Conservation (phyloP, 2,329 filamentous ascomycete species). For the Sclerotinia borealis region DNA sequence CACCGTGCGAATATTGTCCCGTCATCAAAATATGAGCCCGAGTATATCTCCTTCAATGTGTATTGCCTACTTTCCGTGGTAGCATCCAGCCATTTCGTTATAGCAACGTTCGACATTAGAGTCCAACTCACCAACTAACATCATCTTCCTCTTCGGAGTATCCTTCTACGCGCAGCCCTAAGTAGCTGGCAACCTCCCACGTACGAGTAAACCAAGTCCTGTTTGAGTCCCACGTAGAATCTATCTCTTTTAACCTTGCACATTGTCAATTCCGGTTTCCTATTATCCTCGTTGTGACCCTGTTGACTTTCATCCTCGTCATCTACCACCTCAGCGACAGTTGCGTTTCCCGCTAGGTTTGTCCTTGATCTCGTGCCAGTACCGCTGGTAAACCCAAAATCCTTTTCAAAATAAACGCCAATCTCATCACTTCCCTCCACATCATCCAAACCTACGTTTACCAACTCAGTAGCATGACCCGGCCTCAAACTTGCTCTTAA, state of each 20-base stretch:
- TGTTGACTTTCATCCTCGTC: neutral
- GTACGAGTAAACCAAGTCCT: constrained; percentile 10
- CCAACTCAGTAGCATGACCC: constrained; percentile 26
- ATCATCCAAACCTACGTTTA: constrained; percentile 16
- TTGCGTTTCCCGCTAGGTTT: neutral
- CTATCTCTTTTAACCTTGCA: constrained; percentile 29
- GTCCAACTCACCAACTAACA: neutral
- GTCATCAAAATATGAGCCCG: neutral
- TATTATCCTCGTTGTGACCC: neutral
- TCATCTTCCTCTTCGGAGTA: constrained; percentile 13
- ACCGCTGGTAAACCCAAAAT: constrained; percentile 18
- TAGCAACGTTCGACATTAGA: neutral
- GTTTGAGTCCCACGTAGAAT: constrained; percentile 15
- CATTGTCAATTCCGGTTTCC: constrained; percentile 22
- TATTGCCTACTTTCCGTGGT: no score
- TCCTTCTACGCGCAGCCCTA: constrained; percentile 13
- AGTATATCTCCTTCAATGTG: neutral
- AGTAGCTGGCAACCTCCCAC: constrained; percentile 20
- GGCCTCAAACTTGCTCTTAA: constrained; percentile 30
- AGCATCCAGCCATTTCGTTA: neutral
- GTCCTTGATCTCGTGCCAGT: neutral
- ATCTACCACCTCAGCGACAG: constrained; percentile 2
- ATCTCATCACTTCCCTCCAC: constrained; percentile 11
- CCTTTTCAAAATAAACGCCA: constrained; percentile 23
- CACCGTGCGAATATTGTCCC: neutral